These are phyloP conservation scores for Pichia sp. DNA, from an alignment of 1,139 yeast genomes.

Conservation along the genomic window DNA sequence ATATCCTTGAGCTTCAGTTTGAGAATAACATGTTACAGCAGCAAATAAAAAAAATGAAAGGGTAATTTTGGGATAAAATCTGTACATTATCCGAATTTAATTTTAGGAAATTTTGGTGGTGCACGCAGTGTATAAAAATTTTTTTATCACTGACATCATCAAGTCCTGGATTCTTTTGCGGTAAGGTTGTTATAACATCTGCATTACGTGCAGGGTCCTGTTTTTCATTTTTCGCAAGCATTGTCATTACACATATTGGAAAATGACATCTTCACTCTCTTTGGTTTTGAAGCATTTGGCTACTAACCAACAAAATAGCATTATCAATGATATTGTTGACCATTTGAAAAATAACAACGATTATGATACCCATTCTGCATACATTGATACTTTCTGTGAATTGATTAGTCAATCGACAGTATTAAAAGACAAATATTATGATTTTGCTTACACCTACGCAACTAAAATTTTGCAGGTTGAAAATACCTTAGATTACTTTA, in stretches of 20 bases:
- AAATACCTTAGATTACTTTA: slow-evolving; percentile 4
- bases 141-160: too few species aligned
- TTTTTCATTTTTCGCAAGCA: too few species aligned
- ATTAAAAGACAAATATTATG: slow-evolving; percentile 24
- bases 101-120: too few species aligned
- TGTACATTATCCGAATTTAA: too few species aligned
- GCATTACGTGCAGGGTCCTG: too few species aligned
- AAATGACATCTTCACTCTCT: slow-evolving; percentile 10
- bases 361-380: slow-evolving; percentile 4
- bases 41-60: neutral
- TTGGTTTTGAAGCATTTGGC: slow-evolving; percentile 16
- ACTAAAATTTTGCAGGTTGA: slow-evolving; percentile 7
- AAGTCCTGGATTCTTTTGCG: too few species aligned
- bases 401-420: slow-evolving; percentile 32
- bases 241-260: too few species aligned
- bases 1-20: slow-evolving; percentile 59
- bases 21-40: slow-evolving; percentile 53
- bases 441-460: slow-evolving; percentile 27
- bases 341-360: slow-evolving; percentile 1
- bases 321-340: slow-evolving; percentile 10
- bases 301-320: slow-evolving; percentile 21
- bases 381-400: slow-evolving; percentile 34
- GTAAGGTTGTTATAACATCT: too few species aligned
- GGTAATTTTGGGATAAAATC: neutral
- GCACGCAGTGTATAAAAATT: too few species aligned